phyloP scores from a whole-genome alignment of 345 rosid species.

The Citrus hindsii region DNA sequence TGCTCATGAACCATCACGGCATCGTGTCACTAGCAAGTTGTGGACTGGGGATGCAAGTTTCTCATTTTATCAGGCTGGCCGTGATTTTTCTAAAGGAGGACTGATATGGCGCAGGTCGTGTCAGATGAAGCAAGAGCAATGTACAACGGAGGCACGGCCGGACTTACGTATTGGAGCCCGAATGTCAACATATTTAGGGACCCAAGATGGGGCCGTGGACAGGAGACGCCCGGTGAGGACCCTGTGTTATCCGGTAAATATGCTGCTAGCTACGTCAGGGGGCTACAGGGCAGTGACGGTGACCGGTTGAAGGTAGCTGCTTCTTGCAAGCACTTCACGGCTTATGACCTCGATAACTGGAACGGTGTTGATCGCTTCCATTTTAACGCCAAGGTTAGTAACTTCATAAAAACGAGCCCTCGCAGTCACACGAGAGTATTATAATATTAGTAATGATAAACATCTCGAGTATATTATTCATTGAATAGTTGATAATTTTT shows the following conservation, averaged over 20 bases:
- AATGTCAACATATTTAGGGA: constrained; percentile 74
- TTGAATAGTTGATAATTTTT: too few relatives aligned
- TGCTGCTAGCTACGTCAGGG: constrained; percentile 74
- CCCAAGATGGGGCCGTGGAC: constrained; percentile 93
- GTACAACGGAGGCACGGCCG: constrained; percentile 65
- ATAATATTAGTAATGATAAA: too few relatives aligned
- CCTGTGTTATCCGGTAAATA: constrained; percentile 69
- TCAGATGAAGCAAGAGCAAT: constrained; percentile 78
- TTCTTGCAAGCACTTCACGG: constrained; percentile 87
- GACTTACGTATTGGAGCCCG: constrained; percentile 85
- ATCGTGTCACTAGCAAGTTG: not conserved
- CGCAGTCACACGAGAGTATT: not conserved
- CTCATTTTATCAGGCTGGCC: constrained; percentile 13
- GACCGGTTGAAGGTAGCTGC: constrained; percentile 74
- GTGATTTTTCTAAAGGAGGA: not conserved
- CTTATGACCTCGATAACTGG: constrained; percentile 89
- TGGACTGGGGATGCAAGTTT: not conserved
- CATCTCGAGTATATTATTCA: rapidly evolving
- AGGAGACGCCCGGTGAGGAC: constrained; percentile 94
- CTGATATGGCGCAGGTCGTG: constrained; percentile 45
- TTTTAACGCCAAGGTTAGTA: constrained; percentile 69
- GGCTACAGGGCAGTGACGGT: constrained; percentile 61
- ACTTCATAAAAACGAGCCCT: not conserved
- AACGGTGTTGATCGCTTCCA: constrained; percentile 73
- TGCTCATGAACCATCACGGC: not conserved